These are phyloP conservation scores for Cutaneotrichosporon mucoides DNA, from an alignment of 1,284 basidiomycete genomes.

Conservation along the genomic window DNA sequence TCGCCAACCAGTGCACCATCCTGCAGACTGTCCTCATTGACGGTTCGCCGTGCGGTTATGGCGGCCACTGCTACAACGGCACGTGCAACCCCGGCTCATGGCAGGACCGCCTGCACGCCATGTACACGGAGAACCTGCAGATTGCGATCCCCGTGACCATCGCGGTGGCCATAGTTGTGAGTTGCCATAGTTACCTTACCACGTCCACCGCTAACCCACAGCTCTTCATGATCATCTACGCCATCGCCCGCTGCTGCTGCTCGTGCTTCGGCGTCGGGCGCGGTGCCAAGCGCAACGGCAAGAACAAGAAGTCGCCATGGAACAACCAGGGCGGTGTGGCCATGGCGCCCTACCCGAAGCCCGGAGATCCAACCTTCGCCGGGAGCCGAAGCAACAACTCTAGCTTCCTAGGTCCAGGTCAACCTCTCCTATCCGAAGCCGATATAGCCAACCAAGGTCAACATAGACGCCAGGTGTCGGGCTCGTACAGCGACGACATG, in stretches of 20 bases:
- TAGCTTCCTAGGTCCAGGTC: neutral
- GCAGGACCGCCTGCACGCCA: slow-evolving; percentile 61
- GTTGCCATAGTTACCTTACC: too few species aligned
- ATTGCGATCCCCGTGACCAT: slow-evolving; percentile 76
- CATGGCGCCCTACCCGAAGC: slow-evolving; percentile 17
- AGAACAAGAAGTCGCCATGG: slow-evolving; percentile 13
- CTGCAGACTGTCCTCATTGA: slow-evolving; percentile 72
- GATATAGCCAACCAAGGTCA: neutral
- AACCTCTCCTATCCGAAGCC: neutral
- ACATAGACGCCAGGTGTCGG: neutral
- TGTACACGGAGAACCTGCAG: slow-evolving; percentile 72
- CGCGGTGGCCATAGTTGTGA: slow-evolving; percentile 60
- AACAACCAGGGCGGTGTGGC: slow-evolving; percentile 9
- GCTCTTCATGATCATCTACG: slow-evolving; percentile 18
- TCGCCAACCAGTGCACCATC: slow-evolving; percentile 62
- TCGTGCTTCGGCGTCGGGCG: neutral
- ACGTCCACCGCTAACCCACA: too few species aligned
- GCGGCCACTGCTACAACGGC: slow-evolving; percentile 64
- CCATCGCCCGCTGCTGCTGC: slow-evolving; percentile 10
- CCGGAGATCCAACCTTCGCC: neutral
- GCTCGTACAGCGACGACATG: slow-evolving; percentile 2
- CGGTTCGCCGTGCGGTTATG: slow-evolving; percentile 80
- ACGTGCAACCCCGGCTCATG: slow-evolving; percentile 63
- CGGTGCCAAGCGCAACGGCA: neutral
- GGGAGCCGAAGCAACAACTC: neutral